Evolutionary conservation across 192 early-diverging fungal species (phyloP).

Genomic region (Coemansia sp.): DNA sequence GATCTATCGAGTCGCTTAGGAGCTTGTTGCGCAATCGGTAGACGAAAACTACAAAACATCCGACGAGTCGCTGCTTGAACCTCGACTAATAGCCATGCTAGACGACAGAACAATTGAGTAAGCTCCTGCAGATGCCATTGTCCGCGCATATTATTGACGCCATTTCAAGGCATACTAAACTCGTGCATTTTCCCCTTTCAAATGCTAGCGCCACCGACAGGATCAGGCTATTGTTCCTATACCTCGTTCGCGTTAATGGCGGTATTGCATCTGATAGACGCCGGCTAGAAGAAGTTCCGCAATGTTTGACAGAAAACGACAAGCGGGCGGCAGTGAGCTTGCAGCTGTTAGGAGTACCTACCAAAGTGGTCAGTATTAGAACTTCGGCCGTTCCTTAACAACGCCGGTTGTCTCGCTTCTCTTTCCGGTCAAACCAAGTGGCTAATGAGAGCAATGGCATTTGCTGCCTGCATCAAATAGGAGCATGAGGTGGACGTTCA

Average conservation of each 20-base stretch:
- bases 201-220: constrained; percentile 31
- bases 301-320: constrained; percentile 39
- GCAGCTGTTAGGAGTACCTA: constrained; percentile 29
- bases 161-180: neutral
- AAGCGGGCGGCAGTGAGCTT: constrained; percentile 40
- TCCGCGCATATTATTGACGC: too few species aligned
- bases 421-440: too few species aligned
- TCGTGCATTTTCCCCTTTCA: neutral
- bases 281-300: constrained; percentile 43
- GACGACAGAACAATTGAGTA: constrained; percentile 38
- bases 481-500: neutral
- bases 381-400: neutral
- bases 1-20: neutral
- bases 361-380: constrained; percentile 24
- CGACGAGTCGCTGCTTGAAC: constrained; percentile 20
- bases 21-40: constrained; percentile 17
- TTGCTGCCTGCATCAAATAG: neutral
- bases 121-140: neutral
- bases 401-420: neutral
- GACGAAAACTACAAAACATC: constrained; percentile 4
- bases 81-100: constrained; percentile 35
- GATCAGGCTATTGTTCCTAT: constrained; percentile 40
- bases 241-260: constrained; percentile 37
- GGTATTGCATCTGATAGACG: constrained; percentile 33
- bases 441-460: too few species aligned